Base-by-base conservation (phyloP, 441 rosid species). In the Eruca vesicaria region DNA sequence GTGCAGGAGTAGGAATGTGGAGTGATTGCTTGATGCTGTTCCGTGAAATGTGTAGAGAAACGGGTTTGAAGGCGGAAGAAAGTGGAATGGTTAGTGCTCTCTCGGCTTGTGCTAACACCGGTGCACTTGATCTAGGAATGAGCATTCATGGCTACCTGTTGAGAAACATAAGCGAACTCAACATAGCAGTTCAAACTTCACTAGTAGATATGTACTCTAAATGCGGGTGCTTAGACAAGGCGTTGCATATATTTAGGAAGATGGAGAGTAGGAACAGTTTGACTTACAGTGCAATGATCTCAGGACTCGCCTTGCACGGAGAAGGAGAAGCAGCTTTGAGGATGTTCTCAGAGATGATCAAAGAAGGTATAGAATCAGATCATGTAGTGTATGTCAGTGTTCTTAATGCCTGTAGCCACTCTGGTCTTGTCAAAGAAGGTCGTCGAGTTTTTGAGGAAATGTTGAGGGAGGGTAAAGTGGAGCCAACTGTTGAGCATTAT, bases 301-400 rank as follows among this genome's bases (percentile, higher is more conserved):
- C 95, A 2, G 92, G 93, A 50, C 84, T 86, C 12, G 91, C 88
- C 0, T 65, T 84, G 76, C 88, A 90, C 10, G 90, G 95, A 55
- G 84, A 67, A 65, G 91, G 90, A 52, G 79, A 67, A 52, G 83
- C 80, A 79, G 90, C 92, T 58, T 68, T 90, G 18, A 55, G 66
- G 21, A 28, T 84, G 72, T 84, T 82, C 86, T 85, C 86, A 0
- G 85, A 83, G 69, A 86, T 90, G 92, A 78, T 63, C 2, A 21
- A 71, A 57, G 84, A 86, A 80, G 89, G 88, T 26, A 10, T 84
- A 43, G 74, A 78, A n/a, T 84, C 84, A 12, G 91, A 90, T 75
- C 82, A 79, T 23, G 90, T 83, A 18, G 79, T 86, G 55, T 90
- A 85, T 63, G 86, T 87, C 28, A 83, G 91, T 68, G 81, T 85